phyloP scores from a whole-genome alignment of 257 asterid genomes.

The Lantana camara region DNA sequence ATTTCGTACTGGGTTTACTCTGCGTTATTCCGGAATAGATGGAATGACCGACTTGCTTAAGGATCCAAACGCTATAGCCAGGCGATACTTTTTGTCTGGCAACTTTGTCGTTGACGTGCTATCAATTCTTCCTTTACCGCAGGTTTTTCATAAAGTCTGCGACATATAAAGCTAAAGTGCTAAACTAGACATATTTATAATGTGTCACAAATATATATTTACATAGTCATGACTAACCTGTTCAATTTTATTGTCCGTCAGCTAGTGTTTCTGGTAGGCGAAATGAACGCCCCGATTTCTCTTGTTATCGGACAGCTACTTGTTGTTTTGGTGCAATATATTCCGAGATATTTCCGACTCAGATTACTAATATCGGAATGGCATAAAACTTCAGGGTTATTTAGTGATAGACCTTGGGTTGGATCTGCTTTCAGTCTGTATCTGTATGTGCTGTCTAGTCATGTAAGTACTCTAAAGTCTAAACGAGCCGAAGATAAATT shows the following conservation, averaged over 20 bases:
- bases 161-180: too few relatives aligned
- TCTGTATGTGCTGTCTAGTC: conserved; percentile 69
- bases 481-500: not conserved
- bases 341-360: conserved; percentile 58
- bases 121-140: conserved; percentile 74
- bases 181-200: too few relatives aligned
- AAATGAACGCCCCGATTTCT: conserved; percentile 37
- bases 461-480: conserved; percentile 40
- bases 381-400: conserved; percentile 55
- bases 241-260: too few relatives aligned
- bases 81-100: conserved; percentile 47
- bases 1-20: conserved; percentile 62
- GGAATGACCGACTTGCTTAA: conserved; percentile 68
- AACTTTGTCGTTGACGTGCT: conserved; percentile 58
- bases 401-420: conserved; percentile 67
- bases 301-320: conserved; percentile 44
- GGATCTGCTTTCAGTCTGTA: conserved; percentile 74
- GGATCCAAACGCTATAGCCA: conserved; percentile 57
- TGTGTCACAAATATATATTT: too few relatives aligned
- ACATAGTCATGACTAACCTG: too few relatives aligned
- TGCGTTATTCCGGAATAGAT: conserved; percentile 57
- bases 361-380: conserved; percentile 56
- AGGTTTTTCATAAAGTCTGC: too few relatives aligned
- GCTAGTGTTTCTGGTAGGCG: conserved; percentile 30
- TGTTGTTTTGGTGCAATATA: conserved; percentile 47